Evolutionary conservation across 495 filamentous ascomycete species (phyloP).

Genomic region (Penicillium paxilli): DNA sequence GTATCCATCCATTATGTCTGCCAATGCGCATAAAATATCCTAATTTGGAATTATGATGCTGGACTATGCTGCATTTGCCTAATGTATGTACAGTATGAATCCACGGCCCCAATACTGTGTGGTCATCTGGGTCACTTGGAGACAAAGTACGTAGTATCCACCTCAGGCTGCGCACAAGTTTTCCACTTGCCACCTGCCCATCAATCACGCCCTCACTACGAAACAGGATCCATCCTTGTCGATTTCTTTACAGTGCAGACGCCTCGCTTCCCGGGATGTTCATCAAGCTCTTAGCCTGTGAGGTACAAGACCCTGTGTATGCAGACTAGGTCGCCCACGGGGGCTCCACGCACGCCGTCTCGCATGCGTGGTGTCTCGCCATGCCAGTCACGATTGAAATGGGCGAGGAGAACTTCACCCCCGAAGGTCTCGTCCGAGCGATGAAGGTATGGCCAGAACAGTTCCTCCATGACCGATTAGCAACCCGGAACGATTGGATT

Average conservation of each 20-base stretch:
- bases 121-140: neutral
- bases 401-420: neutral
- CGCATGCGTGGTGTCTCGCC: conserved; percentile 7
- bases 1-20: too few relatives aligned
- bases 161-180: too few relatives aligned
- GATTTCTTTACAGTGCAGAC: conserved; percentile 10
- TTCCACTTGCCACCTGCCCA: conserved; percentile 12
- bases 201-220: conserved; percentile 11
- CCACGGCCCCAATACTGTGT: too few relatives aligned
- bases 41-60: neutral
- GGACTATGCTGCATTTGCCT: neutral
- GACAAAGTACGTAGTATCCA: conserved; percentile 11
- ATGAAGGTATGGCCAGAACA: neutral
- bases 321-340: conserved; percentile 1
- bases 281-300: conserved; percentile 12
- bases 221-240: conserved; percentile 10
- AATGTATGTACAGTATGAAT: neutral
- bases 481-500: neutral
- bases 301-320: conserved; percentile 19
- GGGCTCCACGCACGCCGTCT: conserved; percentile 8
- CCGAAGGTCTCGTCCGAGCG: conserved; percentile 2
- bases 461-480: conserved; percentile 6
- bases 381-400: conserved; percentile 18
- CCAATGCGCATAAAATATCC: neutral
- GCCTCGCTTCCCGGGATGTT: conserved; percentile 1